phyloP scores from a whole-genome alignment of 78 protist species.

The Tieghemostelium lacteum region DNA sequence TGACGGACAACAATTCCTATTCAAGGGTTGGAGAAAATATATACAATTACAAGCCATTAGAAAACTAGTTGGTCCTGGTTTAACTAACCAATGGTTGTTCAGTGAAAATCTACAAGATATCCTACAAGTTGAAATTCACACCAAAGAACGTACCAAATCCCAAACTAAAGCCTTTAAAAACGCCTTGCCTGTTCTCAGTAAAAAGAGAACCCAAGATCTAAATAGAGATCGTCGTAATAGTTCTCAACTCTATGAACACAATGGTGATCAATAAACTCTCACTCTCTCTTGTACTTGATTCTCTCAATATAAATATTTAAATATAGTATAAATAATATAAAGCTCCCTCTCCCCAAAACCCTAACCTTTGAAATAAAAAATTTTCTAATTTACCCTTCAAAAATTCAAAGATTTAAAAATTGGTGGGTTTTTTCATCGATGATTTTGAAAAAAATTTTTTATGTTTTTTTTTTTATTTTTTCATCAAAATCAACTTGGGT shows the following conservation, averaged over 20 bases:
- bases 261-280: slow-evolving; percentile 33
- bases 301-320: too few relatives aligned
- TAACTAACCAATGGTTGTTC: slow-evolving; percentile 25
- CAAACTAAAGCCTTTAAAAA: too few relatives aligned
- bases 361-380: too few relatives aligned
- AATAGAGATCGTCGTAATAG: slow-evolving; percentile 7
- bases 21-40: slow-evolving; percentile 66
- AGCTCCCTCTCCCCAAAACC: too few relatives aligned
- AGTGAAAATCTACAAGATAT: slow-evolving; percentile 21
- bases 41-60: slow-evolving; percentile 40
- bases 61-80: slow-evolving; percentile 22
- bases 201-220: slow-evolving; percentile 20
- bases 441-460: too few relatives aligned
- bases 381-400: too few relatives aligned
- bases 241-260: slow-evolving; percentile 11
- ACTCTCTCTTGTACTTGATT: too few relatives aligned
- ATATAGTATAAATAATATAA: too few relatives aligned
- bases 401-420: too few relatives aligned
- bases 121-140: background rate
- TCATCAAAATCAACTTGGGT: too few relatives aligned
- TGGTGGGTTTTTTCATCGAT: too few relatives aligned
- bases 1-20: slow-evolving; percentile 1
- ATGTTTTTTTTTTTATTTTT: too few relatives aligned
- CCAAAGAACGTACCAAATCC: background rate
- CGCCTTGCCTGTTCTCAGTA: background rate